Evolutionary conservation across 1,284 basidiomycete species (phyloP), one percentile per base, ranked within the genome.

Genomic region (Cystobasidium pallidum): DNA sequence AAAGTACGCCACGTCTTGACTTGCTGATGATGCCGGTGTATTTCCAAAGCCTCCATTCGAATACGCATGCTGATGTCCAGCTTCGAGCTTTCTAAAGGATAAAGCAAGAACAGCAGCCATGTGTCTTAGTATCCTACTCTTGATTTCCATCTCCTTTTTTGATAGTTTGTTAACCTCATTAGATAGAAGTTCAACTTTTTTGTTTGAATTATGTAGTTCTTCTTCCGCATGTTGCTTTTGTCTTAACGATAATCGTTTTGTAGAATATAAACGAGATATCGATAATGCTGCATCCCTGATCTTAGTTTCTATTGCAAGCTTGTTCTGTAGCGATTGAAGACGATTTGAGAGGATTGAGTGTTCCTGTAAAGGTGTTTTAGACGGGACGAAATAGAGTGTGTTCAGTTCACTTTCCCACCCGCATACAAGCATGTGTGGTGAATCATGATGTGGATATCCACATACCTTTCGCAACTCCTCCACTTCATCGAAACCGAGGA

Each of bases 101-200:
- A 63, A 64, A 30, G 54, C 68, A 17, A 71, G 61, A n/a, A 64
- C 68, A 54, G 59, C 68, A 64, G 68, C 68, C 68, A 71, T 71
- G 49, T 71, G 68, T 54, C 59, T 54, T 24, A 64, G 17, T 34
- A 64, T 71, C 17, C 68, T 61, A 17, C 30, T 64, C 15, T 49
- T 41, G 21, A 71, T 61, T 30, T 71, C 59, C 17, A 32, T 51
- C 34, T 71, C 68, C 21, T 51, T 45, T 34, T 32, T 41, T 10
- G 34, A 58, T 39, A 71, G 32, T 43, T 51, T 52, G 30, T 71
- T 64, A 10, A 64, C 19, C 28, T 71, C 68, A 61, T 64, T 63
- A 36, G 13, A 21, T 6, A 55, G 11, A 26, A 36, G 15, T 3
- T 71, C 68, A 8, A 71, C 68, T 57, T 57, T 71, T 19, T 52